Percentiles rank a stretch among this genome's conserved stretches.
Evolutionary conservation across 208 protist species (phyloP).

Genomic region (Leishmania guyanensis): DNA sequence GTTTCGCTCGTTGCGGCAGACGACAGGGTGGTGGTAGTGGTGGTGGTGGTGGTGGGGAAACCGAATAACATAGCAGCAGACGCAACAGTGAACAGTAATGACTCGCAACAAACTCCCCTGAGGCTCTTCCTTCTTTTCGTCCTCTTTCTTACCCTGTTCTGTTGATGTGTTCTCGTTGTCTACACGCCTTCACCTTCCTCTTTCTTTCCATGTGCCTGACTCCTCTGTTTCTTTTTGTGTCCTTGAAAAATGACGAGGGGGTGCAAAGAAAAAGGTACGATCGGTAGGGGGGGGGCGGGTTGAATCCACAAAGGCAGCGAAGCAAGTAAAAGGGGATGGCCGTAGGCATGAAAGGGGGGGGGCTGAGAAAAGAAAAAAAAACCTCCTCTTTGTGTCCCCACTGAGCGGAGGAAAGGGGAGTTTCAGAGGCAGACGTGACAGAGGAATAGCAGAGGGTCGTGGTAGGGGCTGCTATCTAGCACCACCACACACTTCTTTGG

Average conservation of each 20-base stretch:
- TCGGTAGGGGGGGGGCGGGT: background rate
- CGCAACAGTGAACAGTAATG: background rate
- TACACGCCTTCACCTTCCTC: background rate
- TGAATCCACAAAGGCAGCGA: too few species aligned
- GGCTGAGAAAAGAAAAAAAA: too few species aligned
- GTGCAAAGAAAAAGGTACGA: slow-evolving; percentile 6
- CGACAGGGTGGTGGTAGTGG: background rate
- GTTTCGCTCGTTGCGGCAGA: background rate
- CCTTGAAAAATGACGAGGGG: too few species aligned
- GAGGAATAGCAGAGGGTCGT: too few species aligned
- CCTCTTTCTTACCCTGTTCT: too few species aligned
- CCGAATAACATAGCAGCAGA: background rate
- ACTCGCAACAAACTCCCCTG: background rate
- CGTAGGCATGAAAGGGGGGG: too few species aligned
- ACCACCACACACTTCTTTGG: too few species aligned
- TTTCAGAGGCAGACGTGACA: too few species aligned
- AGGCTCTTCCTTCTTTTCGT: background rate
- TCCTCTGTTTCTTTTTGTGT: background rate
- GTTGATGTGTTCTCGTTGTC: background rate
- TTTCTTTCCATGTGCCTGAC: background rate
- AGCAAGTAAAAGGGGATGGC: too few species aligned
- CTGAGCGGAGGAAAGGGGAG: too few species aligned
- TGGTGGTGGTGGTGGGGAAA: background rate
- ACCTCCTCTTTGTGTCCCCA: too few species aligned
- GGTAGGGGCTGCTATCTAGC: too few species aligned